A percentile compares a stretch with the other conserved stretches of the same genome.
Evolutionary conservation across 192 early-diverging fungal genomes (phyloP).

Genomic region (Linnemannia schmuckeri): DNA sequence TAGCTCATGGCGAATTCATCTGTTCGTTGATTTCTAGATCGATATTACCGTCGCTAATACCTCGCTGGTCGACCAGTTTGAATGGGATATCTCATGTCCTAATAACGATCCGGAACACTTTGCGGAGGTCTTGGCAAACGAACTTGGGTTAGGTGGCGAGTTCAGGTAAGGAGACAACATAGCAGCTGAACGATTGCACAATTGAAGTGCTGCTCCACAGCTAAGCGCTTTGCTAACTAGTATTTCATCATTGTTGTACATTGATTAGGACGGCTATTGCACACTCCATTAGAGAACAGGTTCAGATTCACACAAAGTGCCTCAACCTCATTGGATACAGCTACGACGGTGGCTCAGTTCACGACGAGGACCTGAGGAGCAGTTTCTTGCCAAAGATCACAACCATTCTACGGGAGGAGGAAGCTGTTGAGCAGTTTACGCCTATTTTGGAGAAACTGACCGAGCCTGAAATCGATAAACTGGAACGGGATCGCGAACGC

Average conservation of each 20-base stretch:
- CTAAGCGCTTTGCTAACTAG: background rate
- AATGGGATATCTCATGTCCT: slow-evolving; percentile 89
- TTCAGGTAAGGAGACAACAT: slow-evolving; percentile 72
- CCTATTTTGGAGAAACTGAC: slow-evolving; percentile 75
- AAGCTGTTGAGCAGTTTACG: slow-evolving; percentile 68
- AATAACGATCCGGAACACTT: slow-evolving; percentile 90
- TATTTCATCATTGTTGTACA: background rate
- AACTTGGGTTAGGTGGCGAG: slow-evolving; percentile 86
- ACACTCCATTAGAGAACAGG: slow-evolving; percentile 94
- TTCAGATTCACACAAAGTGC: slow-evolving; percentile 87
- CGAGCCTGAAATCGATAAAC: slow-evolving; percentile 81
- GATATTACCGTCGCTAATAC: slow-evolving; percentile 90
- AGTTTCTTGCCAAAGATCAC: slow-evolving; percentile 78
- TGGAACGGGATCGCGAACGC: slow-evolving; percentile 87
- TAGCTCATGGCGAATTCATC: background rate
- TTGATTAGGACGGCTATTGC: slow-evolving; percentile 84
- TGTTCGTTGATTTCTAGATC: slow-evolving; percentile 59
- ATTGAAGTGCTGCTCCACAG: background rate
- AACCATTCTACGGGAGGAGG: slow-evolving; percentile 62
- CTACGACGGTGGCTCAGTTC: slow-evolving; percentile 79
- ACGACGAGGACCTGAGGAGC: slow-evolving; percentile 83
- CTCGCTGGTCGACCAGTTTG: slow-evolving; percentile 91
- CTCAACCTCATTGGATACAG: slow-evolving; percentile 85
- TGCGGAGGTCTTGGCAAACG: slow-evolving; percentile 82
- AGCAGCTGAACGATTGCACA: background rate